phyloP scores from a whole-genome alignment of 805 yeast species.

The Schwanniomyces yamadae region DNA sequence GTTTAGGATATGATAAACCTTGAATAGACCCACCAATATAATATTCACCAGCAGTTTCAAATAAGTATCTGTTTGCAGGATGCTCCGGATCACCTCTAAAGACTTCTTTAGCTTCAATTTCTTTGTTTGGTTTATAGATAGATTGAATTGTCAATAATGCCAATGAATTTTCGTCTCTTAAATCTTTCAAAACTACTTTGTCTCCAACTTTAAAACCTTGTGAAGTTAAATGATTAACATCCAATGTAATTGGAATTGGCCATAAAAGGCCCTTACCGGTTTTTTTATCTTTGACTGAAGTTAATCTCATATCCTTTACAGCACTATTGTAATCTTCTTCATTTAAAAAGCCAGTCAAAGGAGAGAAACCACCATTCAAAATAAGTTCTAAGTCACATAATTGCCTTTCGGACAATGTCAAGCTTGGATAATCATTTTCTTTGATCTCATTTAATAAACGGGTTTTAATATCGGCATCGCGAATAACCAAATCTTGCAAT shows the following conservation, averaged over 20 bases:
- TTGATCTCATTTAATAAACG: conserved; percentile 60
- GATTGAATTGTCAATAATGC: conserved; percentile 82
- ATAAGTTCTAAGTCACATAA: conserved; percentile 91
- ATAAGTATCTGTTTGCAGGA: conserved; percentile 80
- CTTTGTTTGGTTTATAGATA: conserved; percentile 78
- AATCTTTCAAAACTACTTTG: conserved; percentile 73
- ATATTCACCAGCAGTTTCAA: conserved; percentile 72
- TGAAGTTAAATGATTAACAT: conserved; percentile 55
- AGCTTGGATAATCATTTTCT: conserved; percentile 37
- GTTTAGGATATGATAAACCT: conserved; percentile 80
- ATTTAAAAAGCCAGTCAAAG: conserved; percentile 64
- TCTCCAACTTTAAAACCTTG: conserved; percentile 49
- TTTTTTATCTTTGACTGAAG: conserved; percentile 37
- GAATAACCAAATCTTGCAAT: conserved; percentile 77
- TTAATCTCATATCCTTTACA: conserved; percentile 65
- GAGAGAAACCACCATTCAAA: conserved; percentile 93
- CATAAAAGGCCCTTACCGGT: conserved; percentile 66
- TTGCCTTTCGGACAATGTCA: conserved; percentile 77
- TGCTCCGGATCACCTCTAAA: conserved; percentile 97
- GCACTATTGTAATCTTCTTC: conserved; percentile 69
- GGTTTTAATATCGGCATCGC: conserved; percentile 66
- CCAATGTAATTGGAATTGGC: conserved; percentile 92
- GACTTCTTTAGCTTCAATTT: conserved; percentile 75
- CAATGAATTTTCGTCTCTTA: conserved; percentile 72
- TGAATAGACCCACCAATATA: conserved; percentile 88